Evolutionary conservation across 2,329 filamentous ascomycete genomes (phyloP), one percentile per base, ranked within the genome.

Genomic region (Pseudomassariella vexata): DNA sequence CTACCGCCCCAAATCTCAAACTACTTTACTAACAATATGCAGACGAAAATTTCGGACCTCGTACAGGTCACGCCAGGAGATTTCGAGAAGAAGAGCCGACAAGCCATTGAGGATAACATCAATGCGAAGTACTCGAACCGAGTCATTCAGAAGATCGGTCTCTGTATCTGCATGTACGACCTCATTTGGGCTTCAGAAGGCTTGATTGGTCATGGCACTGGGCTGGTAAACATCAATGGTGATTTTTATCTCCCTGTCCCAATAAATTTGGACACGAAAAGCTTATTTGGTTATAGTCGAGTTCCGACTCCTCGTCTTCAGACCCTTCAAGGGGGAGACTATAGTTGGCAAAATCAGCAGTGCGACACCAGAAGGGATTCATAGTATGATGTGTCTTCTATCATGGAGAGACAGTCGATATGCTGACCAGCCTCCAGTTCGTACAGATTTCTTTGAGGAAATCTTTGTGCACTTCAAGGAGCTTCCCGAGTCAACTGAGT

Each of bases 271-370:
- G 4, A 18, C 19, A 28, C 17, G 5, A 14, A 10, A 23, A 9
- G 11, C 27, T 9, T 29, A 9, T 27, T 24, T 18, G 9, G 27
- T 10, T 17, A 38, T 42, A 92, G 90, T 94, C 30, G 88, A 94
- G 55, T 98, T 96, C 52, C 84, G 88, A 15, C 70, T 98, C 52
- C 72, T 95, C 12, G 88, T 98, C 19, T 98, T 96, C 58, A 80
- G 92, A 16, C 92, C 92, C 0, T 96, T 95, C 66, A 94, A 94
- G 54, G 86, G 87, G 28, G 92, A 98, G 56, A 86, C 95, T 38
- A 73, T 98, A 49, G 70, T 85, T 26, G 92, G 85, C 11, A 82
- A 79, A 43, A 95, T 98, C 57, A 81, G 81, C 42, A 80, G 78
- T 43, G 80, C 81, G 21, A 82, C 74, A 1, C 70, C 79, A 6